These are phyloP conservation scores for Tulasnella sp. DNA, from an alignment of 768 basidiomycete genomes.

Conservation along the genomic window DNA sequence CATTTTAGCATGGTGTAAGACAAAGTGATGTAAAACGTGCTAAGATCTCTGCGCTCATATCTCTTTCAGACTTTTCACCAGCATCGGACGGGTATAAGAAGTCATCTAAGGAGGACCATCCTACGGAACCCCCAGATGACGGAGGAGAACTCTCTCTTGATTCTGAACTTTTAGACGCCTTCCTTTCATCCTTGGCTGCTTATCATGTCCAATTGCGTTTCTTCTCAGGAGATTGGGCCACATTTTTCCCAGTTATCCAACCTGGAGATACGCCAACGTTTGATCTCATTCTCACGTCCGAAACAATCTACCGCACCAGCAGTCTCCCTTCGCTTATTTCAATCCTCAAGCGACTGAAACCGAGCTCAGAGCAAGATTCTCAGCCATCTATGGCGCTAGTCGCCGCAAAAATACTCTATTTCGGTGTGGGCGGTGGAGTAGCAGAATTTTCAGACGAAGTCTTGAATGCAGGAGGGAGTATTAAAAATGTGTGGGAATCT, in stretches of 20 bases:
- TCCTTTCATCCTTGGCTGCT: slow-evolving; percentile 42
- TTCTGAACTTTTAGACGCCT: slow-evolving; percentile 47
- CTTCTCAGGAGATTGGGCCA: slow-evolving; percentile 71
- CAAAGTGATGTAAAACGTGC: neutral
- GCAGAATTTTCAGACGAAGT: slow-evolving; percentile 55
- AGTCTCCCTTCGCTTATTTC: slow-evolving; percentile 48
- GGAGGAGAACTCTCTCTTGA: slow-evolving; percentile 56
- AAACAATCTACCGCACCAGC: slow-evolving; percentile 75
- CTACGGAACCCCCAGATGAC: slow-evolving; percentile 21
- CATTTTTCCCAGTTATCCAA: slow-evolving; percentile 29
- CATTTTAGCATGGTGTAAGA: slow-evolving; percentile 70
- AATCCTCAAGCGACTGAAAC: slow-evolving; percentile 11
- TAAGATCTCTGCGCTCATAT: slow-evolving; percentile 3
- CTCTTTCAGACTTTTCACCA: slow-evolving; percentile 43
- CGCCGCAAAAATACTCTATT: slow-evolving; percentile 85
- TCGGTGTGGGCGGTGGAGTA: slow-evolving; percentile 87
- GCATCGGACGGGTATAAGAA: slow-evolving; percentile 41
- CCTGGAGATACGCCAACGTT: slow-evolving; percentile 27
- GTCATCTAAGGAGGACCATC: slow-evolving; percentile 11
- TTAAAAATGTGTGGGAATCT: slow-evolving; percentile 50
- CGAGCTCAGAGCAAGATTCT: neutral
- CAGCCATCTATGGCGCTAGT: slow-evolving; percentile 44
- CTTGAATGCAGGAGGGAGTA: slow-evolving; percentile 32
- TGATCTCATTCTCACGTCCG: slow-evolving; percentile 72
- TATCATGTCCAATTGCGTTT: slow-evolving; percentile 53